Percentiles rank a stretch among this genome's conserved stretches.
Evolutionary conservation across 2,329 filamentous ascomycete genomes (phyloP).

Genomic region (Macrophomina phaseolina): DNA sequence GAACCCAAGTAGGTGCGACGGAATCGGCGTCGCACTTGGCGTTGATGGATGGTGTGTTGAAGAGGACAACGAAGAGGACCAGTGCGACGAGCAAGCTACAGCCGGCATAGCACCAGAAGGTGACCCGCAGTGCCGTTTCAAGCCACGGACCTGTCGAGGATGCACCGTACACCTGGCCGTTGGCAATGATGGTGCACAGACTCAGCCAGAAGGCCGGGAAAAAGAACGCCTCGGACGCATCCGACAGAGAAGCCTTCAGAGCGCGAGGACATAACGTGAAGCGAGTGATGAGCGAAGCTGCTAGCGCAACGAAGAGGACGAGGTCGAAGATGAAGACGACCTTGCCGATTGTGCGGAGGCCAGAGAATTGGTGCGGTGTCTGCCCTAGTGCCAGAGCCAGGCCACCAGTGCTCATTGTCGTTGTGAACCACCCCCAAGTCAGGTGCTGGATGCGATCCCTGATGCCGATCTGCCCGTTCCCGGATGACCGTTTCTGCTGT

Average conservation of each 20-base stretch:
- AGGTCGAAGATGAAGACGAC: slow-evolving; percentile 59
- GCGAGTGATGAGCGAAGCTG: slow-evolving; percentile 44
- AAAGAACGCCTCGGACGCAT: slow-evolving; percentile 59
- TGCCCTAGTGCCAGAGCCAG: slow-evolving; percentile 52
- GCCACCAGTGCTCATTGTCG: slow-evolving; percentile 57
- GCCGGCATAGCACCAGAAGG: slow-evolving; percentile 53
- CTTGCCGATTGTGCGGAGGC: slow-evolving; percentile 58
- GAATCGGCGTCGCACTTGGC: slow-evolving; percentile 62
- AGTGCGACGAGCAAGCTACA: slow-evolving; percentile 47
- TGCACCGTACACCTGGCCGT: slow-evolving; percentile 47
- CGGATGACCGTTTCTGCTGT: neutral
- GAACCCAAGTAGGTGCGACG: slow-evolving; percentile 76
- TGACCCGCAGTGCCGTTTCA: slow-evolving; percentile 44
- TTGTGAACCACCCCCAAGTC: slow-evolving; percentile 56
- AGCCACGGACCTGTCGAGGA: slow-evolving; percentile 50
- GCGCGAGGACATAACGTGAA: slow-evolving; percentile 53
- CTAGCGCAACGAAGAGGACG: slow-evolving; percentile 49
- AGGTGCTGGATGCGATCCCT: slow-evolving; percentile 44
- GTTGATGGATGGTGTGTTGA: slow-evolving; percentile 49
- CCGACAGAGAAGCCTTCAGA: slow-evolving; percentile 53
- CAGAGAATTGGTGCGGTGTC: slow-evolving; percentile 53
- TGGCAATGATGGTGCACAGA: slow-evolving; percentile 51
- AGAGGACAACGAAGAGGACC: slow-evolving; percentile 65
- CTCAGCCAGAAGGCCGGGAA: slow-evolving; percentile 51
- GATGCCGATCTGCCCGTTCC: slow-evolving; percentile 21